Evolutionary conservation across 768 basidiomycete genomes (phyloP), one percentile per base, ranked within the genome.

Genomic region (Tulasnella sp.): DNA sequence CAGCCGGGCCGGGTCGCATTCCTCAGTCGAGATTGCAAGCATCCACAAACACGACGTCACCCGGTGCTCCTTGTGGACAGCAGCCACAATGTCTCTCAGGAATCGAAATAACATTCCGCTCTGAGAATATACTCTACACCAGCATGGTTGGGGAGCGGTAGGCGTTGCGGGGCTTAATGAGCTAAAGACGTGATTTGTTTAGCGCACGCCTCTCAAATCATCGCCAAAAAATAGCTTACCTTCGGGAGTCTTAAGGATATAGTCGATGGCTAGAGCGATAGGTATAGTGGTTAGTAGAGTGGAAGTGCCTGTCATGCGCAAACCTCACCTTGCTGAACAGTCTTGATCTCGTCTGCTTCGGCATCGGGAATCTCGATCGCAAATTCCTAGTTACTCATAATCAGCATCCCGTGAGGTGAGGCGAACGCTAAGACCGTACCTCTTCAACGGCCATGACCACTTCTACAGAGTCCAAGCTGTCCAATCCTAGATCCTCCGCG

Each of bases 381-480:
- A 84, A 99, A 99, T 83, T 99, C 98, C 95, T 99, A 81, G n/a
- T n/a, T 46, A 44, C 48, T 26, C 70, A 42, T n/a, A 3, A 39
- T 70, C 39, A 48, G 32, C 20, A 72, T 46, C 15, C 39, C 3
- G 23, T 32, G 42, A 77, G 13, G 23, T 16, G 48, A 13, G 9
- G 11, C n/a, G 51, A 29, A 57, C 10, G 15, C 5, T 23, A 57
- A 39, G 51, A 61, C 77, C 55, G 7, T 81, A 90, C 92, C 90
- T 96, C 98, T 86, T 99, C 98, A 81, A 99, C 92, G 55, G 97
- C 95, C 96, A 99, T 98, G 82, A 99, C 94, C 37, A 98, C 96
- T 85, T 99, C 98, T 26, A 99, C 96, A 26, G 96, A 90, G 84
- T 99, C 98, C 83, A 99, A 86, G 82, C 96, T 98, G 85, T 99